phyloP scores from a whole-genome alignment of 106 monocot species.

The Vanilla planifolia region DNA sequence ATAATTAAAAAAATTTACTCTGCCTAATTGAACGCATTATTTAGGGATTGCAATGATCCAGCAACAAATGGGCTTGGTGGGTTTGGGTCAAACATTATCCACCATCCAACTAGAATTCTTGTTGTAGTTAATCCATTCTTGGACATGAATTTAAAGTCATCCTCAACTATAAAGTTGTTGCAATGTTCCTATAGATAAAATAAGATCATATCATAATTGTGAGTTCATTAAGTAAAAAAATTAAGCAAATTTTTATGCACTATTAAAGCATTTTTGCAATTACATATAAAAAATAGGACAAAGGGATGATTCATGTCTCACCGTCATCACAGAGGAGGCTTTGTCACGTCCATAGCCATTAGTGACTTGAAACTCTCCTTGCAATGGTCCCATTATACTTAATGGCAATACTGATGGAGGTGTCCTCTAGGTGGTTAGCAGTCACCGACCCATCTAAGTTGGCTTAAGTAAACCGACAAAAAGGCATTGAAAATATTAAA shows the following conservation, averaged over 20 bases:
- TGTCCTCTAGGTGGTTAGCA: constrained; percentile 30
- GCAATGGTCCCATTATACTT: constrained; percentile 9
- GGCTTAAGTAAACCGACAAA: too few species aligned
- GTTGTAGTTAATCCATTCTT: constrained; percentile 42
- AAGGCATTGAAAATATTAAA: too few species aligned
- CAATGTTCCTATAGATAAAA: constrained; percentile 42
- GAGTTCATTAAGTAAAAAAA: neutral
- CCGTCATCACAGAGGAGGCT: constrained; percentile 26
- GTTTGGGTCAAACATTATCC: constrained; percentile 44
- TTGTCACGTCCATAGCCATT: constrained; percentile 53
- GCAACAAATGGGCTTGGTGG: constrained; percentile 57
- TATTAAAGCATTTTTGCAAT: too few species aligned
- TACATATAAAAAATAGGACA: too few species aligned
- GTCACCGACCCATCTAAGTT: constrained; percentile 30
- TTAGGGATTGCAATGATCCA: constrained; percentile 41
- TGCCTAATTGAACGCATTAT: constrained; percentile 71
- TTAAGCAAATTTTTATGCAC: too few species aligned
- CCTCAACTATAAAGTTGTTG: constrained; percentile 48
- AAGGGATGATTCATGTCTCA: too few species aligned
- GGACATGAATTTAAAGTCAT: constrained; percentile 54
- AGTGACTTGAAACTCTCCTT: constrained; percentile 47
- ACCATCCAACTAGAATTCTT: constrained; percentile 74
- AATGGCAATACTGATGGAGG: constrained; percentile 39
- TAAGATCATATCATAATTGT: neutral
- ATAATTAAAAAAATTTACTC: constrained; percentile 19